Base-by-base conservation (phyloP, 768 basidiomycete species). In the Cystobasidium tubakii region DNA sequence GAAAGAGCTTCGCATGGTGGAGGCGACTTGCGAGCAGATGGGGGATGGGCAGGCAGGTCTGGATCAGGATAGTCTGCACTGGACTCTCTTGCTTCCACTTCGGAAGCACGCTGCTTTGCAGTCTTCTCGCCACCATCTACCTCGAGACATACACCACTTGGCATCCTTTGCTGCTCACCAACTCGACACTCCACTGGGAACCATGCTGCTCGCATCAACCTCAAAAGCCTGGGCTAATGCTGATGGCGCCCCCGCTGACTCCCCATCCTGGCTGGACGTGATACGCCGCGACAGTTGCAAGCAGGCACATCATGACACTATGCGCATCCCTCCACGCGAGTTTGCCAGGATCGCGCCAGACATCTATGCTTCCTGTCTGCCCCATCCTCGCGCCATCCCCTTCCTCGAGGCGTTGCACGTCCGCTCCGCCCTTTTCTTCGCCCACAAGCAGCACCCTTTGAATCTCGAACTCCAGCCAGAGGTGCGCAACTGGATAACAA, bases 321-420 rank as follows among this genome's bases (percentile, higher is more conserved):
- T 42, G 15, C 63, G 33, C 63, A 43, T 65, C 39, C 63, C 63
- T 12, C 63, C 63, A 17, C 31, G 63, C 31, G 63, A 65, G 63
- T 65, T 36, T 43, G 39, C 33, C 7, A 34, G 9, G 2, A 25
- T 65, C 34, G 63, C 63, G 34, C 39, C 63, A 17, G 33, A 42
- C 33, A 43, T 65, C 25, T 27, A 34, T 31, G 43, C 27, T 33
- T 65, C 63, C 12, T 33, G 34, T 13, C 43, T 65, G 25, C 63
- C 63, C 33, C 63, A 65, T 43, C 34, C 39, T 1, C 63, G 63
- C 31, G 33, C 63, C 34, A 21, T 65, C 13, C 63, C 63, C 15
- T 65, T 65, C 63, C 63, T 62, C 34, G 57, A 39, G 21, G 6
- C 29, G 54, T 39, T 25, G 54, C 6, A 31, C 54, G 17, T 62